Evolutionary conservation across 805 yeast genomes (phyloP), one percentile per base, ranked within the genome.

Genomic region (Candida qinlingensis): DNA sequence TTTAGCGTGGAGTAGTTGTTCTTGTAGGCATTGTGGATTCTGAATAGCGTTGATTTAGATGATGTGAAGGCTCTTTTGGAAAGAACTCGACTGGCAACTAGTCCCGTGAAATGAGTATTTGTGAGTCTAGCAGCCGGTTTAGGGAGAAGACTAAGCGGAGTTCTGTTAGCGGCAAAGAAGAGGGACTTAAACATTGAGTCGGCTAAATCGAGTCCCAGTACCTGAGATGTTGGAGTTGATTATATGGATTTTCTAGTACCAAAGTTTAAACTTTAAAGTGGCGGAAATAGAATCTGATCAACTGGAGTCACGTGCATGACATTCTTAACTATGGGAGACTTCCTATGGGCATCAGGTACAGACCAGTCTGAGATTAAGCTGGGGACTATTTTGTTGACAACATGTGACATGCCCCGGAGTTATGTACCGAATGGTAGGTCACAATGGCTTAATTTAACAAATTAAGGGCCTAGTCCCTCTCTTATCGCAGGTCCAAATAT

Each of bases 1-100:
- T 64, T 70, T 34, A 74, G 56, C 42, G 59, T 61, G 33, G 64
- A 50, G 66, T 70, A 69, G 41, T 62, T 61, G 42, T 47, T 51
- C 1, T 46, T 50, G 12, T 42, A 37, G 5, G 31, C 41, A 41
- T 52, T 47, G 33, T 47, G 43, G 12, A 47, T 40, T 19, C 50
- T 38, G 36, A 44, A 43, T 3, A 27, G n/a, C 3, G 36, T 19
- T 7, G 26, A 10, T 29, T 33, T 40, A 2, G 50, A n/a, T 12
- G 50, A 26, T 4, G 50, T 39, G 39, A 47, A 47, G 25, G 39
- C 10, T 29, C 48, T 40, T 5, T 11, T 31, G 8, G 34, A 31
- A 11, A 31, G 8, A 11, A 31, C 11, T 31, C 34, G 8, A 11
- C 34, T 31, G 34, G 34, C 11, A 11, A 31, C 3, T 8, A 31